Percentiles rank a stretch among this genome's conserved stretches.
Conservation (phyloP, 2,329 filamentous ascomycete species). For the Trichoderma citrinoviride region DNA sequence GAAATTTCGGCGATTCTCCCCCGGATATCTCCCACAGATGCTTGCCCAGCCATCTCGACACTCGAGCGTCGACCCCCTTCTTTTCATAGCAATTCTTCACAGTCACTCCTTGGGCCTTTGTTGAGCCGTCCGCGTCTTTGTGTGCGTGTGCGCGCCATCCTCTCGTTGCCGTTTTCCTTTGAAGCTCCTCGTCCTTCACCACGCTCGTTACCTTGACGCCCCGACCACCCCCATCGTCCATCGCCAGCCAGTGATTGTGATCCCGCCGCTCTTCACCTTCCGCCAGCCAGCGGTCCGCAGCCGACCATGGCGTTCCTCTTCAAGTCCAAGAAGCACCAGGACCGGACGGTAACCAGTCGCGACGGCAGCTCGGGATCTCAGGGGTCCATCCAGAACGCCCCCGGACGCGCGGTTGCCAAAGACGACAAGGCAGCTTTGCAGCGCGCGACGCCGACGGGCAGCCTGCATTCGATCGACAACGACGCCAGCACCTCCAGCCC, state of each 20-base stretch:
- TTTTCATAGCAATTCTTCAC: conserved; percentile 28
- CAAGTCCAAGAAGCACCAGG: conserved; percentile 76
- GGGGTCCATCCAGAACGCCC: conserved; percentile 49
- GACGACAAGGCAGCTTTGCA: conserved; percentile 55
- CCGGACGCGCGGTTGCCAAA: conserved; percentile 42
- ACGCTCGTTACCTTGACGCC: conserved; percentile 8
- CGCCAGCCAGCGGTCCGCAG: conserved; percentile 42
- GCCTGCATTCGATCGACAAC: conserved; percentile 68
- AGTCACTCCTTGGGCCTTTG: conserved; percentile 28
- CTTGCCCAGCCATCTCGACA: conserved; percentile 45
- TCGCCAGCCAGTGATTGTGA: conserved; percentile 19
- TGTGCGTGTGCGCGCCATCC: conserved; percentile 17
- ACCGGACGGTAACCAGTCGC: conserved; percentile 56
- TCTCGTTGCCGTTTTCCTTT: conserved; percentile 18
- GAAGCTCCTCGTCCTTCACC: conserved; percentile 2
- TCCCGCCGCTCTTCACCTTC: conserved; percentile 26
- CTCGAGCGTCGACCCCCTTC: conserved; percentile 37
- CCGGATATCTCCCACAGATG: conserved; percentile 38
- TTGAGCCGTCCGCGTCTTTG: conserved; percentile 24
- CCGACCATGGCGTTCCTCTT: conserved; percentile 75
- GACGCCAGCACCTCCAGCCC: conserved; percentile 58
- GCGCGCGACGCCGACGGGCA: conserved; percentile 72
- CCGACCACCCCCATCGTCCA: background rate
- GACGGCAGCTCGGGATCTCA: conserved; percentile 51
- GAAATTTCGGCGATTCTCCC: conserved; percentile 32